phyloP scores from a whole-genome alignment of 2,329 filamentous ascomycete genomes.

The Basipetospora sp. region DNA sequence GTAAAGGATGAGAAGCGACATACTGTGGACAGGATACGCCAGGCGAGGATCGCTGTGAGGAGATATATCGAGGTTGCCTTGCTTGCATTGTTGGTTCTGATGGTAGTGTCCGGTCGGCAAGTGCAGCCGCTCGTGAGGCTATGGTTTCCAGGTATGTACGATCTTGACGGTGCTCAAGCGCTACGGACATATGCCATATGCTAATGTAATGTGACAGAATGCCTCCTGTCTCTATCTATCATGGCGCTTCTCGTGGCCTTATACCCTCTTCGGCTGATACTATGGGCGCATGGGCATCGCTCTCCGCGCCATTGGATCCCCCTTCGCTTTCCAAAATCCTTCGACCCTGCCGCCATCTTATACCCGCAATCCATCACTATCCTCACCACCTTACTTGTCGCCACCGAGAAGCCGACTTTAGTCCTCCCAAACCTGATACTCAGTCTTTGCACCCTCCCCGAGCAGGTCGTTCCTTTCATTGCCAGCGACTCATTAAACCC shows the following conservation, averaged over 20 bases:
- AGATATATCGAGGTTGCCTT: conserved; percentile 38
- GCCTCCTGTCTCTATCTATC: conserved; percentile 23
- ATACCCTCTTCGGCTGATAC: conserved; percentile 46
- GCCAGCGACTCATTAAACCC: conserved; percentile 43
- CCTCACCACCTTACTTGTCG: conserved; percentile 61
- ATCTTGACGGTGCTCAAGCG: too few species aligned
- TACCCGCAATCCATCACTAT: conserved; percentile 69
- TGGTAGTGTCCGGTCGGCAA: conserved; percentile 32
- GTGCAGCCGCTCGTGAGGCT: conserved; percentile 29
- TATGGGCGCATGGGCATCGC: conserved; percentile 30
- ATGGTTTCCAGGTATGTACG: conserved; percentile 40
- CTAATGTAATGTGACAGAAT: conserved; percentile 21
- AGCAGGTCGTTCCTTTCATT: conserved; percentile 53
- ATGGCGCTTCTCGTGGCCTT: conserved; percentile 28
- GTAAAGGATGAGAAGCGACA: conserved; percentile 10
- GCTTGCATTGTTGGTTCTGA: conserved; percentile 31
- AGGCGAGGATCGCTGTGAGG: conserved; percentile 37
- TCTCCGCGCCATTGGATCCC: conserved; percentile 24
- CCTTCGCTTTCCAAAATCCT: conserved; percentile 52
- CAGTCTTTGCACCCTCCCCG: conserved; percentile 61
- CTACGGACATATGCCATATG: too few species aligned
- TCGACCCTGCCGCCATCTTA: conserved; percentile 81
- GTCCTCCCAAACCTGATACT: conserved; percentile 72
- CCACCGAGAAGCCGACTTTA: conserved; percentile 42
- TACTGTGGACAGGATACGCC: conserved; percentile 12